Evolutionary conservation across 2,329 filamentous ascomycete species (phyloP), one percentile per base, ranked within the genome.

Genomic region (Pseudocercospora pini-densiflorae): DNA sequence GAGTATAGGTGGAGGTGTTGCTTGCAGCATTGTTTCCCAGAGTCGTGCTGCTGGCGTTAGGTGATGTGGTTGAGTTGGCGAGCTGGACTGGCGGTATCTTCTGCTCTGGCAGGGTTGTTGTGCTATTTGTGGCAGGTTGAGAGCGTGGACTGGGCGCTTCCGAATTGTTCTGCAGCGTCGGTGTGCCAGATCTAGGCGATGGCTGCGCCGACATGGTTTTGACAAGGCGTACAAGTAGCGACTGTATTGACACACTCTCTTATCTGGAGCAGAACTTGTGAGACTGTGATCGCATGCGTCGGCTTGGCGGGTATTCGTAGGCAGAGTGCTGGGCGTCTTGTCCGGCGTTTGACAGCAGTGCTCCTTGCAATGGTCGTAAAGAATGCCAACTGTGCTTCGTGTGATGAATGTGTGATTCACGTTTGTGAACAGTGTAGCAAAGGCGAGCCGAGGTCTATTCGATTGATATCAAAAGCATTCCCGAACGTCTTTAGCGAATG

Each of bases 31-130:
- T 23, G 54, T 40, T 58, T 21, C 29, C 54, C 14, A 58, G 29
- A 21, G 29, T 58, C 16, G 54, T 33, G 31, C 54, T 58, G 54
- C 54, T 40, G 21, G 54, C 54, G 8, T 40, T 58, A 19, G 54
- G 54, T 33, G 62, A 53, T 36, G 64, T 54, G 24, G 61, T 65
- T 21, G 64, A 54, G 51, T 54, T 64, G 64, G 59, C 29, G 31
- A 64, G 67, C 9, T 71, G 58, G 16, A 70, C 68, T 53, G 64
- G 60, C 29, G 74, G 68, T 49, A 73, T 70, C 23, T 69, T 69
- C 62, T 73, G 73, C 59, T 75, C 73, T 58, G 73, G 70, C 14
- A 74, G 68, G 21, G 58, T 54, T 24, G 64, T 65, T 7, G 65
- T 62, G 31, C 61, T 65, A 53, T 62, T 59, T 27, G 60, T 40